These are phyloP conservation scores for Margaritispora aquatica DNA, from an alignment of 495 filamentous ascomycete species.

Conservation along the genomic window DNA sequence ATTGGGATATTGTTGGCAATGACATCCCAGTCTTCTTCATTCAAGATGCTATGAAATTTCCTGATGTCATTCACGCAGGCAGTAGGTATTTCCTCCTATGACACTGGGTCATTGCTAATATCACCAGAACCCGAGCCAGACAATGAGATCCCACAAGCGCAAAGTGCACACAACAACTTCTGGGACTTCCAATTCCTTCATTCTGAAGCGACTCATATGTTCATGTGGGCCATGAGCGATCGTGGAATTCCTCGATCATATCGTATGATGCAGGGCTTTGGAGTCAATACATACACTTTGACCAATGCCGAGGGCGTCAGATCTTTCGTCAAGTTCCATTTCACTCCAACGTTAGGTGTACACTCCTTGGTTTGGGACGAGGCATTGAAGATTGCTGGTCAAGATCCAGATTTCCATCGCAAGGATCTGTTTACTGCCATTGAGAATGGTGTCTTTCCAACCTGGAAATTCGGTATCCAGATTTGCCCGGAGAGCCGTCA, in stretches of 20 bases:
- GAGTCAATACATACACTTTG: constrained; percentile 77
- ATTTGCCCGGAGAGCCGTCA: constrained; percentile 62
- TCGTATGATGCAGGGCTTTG: constrained; percentile 90
- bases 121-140: constrained; percentile 64
- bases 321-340: constrained; percentile 80
- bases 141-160: constrained; percentile 59
- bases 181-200: constrained; percentile 60
- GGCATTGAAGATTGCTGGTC: constrained; percentile 71
- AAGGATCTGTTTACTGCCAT: constrained; percentile 83
- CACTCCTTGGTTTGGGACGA: constrained; percentile 88
- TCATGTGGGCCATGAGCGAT: constrained; percentile 76
- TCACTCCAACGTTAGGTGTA: constrained; percentile 69
- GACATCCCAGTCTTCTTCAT: constrained; percentile 67
- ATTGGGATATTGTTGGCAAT: constrained; percentile 59
- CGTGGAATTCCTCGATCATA: constrained; percentile 72
- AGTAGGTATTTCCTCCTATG: constrained; percentile 29
- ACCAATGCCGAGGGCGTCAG: constrained; percentile 65
- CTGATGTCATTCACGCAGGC: constrained; percentile 71
- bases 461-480: constrained; percentile 83
- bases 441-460: constrained; percentile 61
- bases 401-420: constrained; percentile 85
- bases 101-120: neutral
- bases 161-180: constrained; percentile 59
- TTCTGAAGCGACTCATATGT: constrained; percentile 78
- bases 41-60: constrained; percentile 66